Conservation (phyloP, 1,284 basidiomycete species). For the Apiotrichum akiyoshidainum region DNA sequence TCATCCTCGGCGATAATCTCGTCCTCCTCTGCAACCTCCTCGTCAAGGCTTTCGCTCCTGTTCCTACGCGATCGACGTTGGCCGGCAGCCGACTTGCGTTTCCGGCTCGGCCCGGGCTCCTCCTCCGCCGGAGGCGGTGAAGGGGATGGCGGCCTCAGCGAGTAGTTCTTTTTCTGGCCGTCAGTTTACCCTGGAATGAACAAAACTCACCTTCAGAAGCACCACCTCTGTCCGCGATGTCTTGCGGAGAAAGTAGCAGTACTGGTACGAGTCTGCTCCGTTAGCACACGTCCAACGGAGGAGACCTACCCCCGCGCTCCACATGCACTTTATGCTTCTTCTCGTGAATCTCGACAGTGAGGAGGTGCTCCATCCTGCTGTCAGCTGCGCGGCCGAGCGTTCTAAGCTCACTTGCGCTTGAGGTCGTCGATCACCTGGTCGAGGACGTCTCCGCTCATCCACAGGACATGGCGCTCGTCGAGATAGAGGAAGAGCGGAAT, state of each 20-base stretch:
- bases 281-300: too few species aligned
- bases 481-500: constrained; percentile 47
- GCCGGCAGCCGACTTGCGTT: constrained; percentile 21
- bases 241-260: constrained; percentile 46
- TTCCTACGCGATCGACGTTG: constrained; percentile 15
- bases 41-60: constrained; percentile 5
- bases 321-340: constrained; percentile 48
- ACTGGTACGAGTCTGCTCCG: constrained; percentile 42
- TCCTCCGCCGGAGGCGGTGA: constrained; percentile 24
- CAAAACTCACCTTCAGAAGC: constrained; percentile 37
- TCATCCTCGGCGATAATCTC: constrained; percentile 16
- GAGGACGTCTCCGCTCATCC: constrained; percentile 43
- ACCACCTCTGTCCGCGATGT: constrained; percentile 47
- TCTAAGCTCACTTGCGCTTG: constrained; percentile 31
- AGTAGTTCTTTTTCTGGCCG: constrained; percentile 38
- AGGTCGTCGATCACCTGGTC: constrained; percentile 42
- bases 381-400: background rate
- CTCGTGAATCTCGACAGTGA: constrained; percentile 26
- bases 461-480: constrained; percentile 49
- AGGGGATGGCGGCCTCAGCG: constrained; percentile 34
- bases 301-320: constrained; percentile 41
- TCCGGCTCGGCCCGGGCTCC: constrained; percentile 7
- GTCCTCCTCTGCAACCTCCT: constrained; percentile 9
- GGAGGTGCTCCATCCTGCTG: constrained; percentile 29
- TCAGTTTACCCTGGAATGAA: background rate